A percentile compares a stretch with the other conserved stretches of the same genome.
Evolutionary conservation across 1,139 yeast genomes (phyloP).

Genomic region (Starmera stellimalicola): DNA sequence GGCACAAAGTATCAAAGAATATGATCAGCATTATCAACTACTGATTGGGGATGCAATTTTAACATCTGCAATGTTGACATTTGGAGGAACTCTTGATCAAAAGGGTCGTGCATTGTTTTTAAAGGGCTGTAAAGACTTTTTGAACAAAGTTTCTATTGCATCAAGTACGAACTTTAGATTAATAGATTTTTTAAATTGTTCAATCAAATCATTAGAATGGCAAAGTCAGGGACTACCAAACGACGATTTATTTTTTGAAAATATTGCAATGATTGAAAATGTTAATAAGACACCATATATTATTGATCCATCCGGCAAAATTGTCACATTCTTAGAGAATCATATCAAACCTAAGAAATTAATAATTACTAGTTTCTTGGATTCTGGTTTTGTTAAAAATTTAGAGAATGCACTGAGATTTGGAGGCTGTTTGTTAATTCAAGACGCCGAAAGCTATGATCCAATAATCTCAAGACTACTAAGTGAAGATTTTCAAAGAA

Average conservation of each 20-base stretch:
- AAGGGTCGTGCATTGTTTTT: conserved; percentile 32
- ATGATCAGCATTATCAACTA: conserved; percentile 34
- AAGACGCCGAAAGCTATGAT: conserved; percentile 74
- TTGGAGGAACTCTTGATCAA: conserved; percentile 56
- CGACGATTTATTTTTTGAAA: conserved; percentile 56
- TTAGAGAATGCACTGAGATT: conserved; percentile 76
- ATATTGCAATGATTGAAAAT: conserved; percentile 43
- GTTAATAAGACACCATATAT: conserved; percentile 42
- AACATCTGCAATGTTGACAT: conserved; percentile 51
- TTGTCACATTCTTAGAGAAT: conserved; percentile 32
- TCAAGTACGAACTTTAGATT: conserved; percentile 31
- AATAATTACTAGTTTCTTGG: conserved; percentile 60
- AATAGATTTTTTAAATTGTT: conserved; percentile 30
- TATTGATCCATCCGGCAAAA: conserved; percentile 61
- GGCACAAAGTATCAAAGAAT: conserved; percentile 47
- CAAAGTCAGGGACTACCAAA: conserved; percentile 39
- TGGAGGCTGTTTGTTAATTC: conserved; percentile 66
- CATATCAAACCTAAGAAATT: conserved; percentile 30
- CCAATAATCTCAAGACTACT: conserved; percentile 62
- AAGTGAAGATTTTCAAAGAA: conserved; percentile 46
- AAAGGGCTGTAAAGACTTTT: conserved; percentile 31
- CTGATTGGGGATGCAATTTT: conserved; percentile 60
- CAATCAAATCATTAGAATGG: conserved; percentile 42
- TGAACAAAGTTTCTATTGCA: conserved; percentile 31
- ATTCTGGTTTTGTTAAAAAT: conserved; percentile 57